Evolutionary conservation across 106 monocot species (phyloP).

Genomic region (Dendrobium nobile): DNA sequence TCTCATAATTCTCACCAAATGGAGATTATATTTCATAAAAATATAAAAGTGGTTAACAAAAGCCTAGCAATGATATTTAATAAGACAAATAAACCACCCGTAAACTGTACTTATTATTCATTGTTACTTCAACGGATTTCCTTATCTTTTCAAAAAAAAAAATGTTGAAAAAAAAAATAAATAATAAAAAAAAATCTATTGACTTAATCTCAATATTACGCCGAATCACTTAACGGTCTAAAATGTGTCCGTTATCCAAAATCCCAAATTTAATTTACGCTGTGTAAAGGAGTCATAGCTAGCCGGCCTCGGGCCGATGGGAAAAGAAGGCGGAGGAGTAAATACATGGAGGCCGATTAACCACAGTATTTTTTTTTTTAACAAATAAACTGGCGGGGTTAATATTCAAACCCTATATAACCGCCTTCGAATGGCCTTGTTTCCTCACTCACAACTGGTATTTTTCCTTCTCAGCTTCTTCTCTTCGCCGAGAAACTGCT

Average conservation of each 20-base stretch:
- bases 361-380: neutral
- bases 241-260: neutral
- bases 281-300: neutral
- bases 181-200: neutral
- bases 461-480: neutral
- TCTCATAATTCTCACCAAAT: neutral
- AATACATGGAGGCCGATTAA: neutral
- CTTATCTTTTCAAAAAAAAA: neutral
- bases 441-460: neutral
- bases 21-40: neutral
- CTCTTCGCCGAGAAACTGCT: neutral
- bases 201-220: neutral
- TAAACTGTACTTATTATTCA: neutral
- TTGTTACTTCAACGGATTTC: neutral
- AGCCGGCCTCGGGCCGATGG: neutral
- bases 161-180: neutral
- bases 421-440: neutral
- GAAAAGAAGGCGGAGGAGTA: neutral
- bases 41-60: neutral
- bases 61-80: neutral
- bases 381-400: neutral
- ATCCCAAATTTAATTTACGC: neutral
- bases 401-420: slow-evolving; percentile 10
- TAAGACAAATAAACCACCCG: slow-evolving; percentile 5
- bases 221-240: slow-evolving; percentile 6